Conservation (phyloP, 805 yeast species). For the Clavispora asparagi region DNA sequence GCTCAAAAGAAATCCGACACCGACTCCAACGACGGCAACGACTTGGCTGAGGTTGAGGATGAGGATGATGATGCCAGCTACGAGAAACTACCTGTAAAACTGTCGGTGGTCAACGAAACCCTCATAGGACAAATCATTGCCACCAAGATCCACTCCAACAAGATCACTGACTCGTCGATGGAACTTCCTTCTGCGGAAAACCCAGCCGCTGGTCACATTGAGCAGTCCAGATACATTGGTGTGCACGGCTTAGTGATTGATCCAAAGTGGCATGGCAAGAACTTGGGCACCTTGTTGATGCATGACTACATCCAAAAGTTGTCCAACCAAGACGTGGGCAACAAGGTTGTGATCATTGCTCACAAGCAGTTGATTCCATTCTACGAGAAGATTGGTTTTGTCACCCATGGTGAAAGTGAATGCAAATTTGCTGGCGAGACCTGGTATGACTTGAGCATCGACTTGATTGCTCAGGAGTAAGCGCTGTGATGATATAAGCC, state of each 20-base stretch:
- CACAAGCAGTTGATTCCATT: slow-evolving; percentile 66
- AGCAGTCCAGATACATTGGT: slow-evolving; percentile 68
- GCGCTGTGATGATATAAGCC: slow-evolving; percentile 1
- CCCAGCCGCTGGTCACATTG: slow-evolving; percentile 59
- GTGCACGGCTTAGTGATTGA: slow-evolving; percentile 78
- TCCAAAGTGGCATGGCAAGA: slow-evolving; percentile 74
- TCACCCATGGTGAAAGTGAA: slow-evolving; percentile 58
- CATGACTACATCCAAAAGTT: slow-evolving; percentile 89
- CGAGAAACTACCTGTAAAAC: slow-evolving; percentile 41
- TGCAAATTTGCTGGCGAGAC: slow-evolving; percentile 52
- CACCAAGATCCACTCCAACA: slow-evolving; percentile 55
- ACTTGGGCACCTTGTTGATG: slow-evolving; percentile 74
- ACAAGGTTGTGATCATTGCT: slow-evolving; percentile 67
- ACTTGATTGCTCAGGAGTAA: slow-evolving; percentile 40
- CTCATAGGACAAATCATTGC: slow-evolving; percentile 79
- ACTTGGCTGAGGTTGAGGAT: slow-evolving; percentile 15
- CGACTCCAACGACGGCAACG: slow-evolving; percentile 9
- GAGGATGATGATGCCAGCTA: slow-evolving; percentile 23
- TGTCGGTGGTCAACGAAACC: slow-evolving; percentile 51
- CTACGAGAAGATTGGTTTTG: slow-evolving; percentile 78
- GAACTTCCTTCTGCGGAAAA: slow-evolving; percentile 41
- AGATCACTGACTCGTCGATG: slow-evolving; percentile 58
- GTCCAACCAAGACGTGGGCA: slow-evolving; percentile 82
- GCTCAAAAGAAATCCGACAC: slow-evolving; percentile 11
- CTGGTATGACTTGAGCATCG: slow-evolving; percentile 58